These are phyloP conservation scores for Hypomontagnella monticulosa DNA, from an alignment of 495 filamentous ascomycete genomes.

Conservation along the genomic window DNA sequence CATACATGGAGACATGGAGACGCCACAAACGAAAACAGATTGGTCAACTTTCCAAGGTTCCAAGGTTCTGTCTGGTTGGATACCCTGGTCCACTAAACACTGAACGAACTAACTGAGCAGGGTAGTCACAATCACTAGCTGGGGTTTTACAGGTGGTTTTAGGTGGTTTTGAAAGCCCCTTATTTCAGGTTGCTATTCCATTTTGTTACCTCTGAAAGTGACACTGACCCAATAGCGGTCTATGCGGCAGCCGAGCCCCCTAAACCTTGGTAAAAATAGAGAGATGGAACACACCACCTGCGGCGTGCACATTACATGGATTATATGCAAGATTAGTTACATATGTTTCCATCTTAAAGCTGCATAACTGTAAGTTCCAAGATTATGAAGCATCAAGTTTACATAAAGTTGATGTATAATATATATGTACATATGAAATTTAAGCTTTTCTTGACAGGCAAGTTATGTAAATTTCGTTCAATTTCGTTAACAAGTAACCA, in stretches of 20 bases:
- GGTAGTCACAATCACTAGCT: constrained; percentile 6
- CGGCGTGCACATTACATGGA: neutral
- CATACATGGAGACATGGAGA: too few species aligned
- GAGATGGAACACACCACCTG: neutral
- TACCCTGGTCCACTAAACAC: neutral
- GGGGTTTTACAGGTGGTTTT: constrained; percentile 25
- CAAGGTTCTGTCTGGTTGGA: neutral
- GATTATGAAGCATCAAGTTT: neutral
- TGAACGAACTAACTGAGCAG: neutral
- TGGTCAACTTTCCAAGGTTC: neutral
- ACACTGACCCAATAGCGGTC: constrained; percentile 16
- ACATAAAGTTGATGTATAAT: neutral
- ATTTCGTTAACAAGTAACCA: too few species aligned
- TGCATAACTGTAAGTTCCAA: constrained; percentile 2
- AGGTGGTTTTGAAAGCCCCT: constrained; percentile 36
- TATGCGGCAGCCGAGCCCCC: constrained; percentile 12
- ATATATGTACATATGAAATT: too few species aligned
- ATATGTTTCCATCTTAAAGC: constrained; percentile 7
- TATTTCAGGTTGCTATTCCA: constrained; percentile 38
- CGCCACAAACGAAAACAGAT: constrained; percentile 24
- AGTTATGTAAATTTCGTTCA: too few species aligned
- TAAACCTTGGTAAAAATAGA: constrained; percentile 31
- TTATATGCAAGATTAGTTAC: neutral
- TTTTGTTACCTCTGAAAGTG: neutral
- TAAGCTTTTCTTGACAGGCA: too few species aligned